Conservation (phyloP, 1,284 basidiomycete species). For the Pseudozyma pruni region DNA sequence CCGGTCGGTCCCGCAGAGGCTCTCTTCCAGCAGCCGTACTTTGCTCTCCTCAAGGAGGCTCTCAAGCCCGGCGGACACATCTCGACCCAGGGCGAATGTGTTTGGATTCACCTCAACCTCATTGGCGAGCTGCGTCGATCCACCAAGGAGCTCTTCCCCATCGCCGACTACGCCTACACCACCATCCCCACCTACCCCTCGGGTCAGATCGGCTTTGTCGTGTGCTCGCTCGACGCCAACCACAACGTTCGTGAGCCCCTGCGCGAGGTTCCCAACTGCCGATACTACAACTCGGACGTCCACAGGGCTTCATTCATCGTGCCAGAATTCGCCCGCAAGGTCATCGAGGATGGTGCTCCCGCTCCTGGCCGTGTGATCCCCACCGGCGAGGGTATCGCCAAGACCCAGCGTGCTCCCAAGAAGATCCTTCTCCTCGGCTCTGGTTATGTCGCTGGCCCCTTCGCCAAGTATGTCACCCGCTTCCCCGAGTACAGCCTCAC, state of each 20-base stretch:
- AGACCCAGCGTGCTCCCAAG: conserved; percentile 69
- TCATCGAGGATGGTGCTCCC: conserved; percentile 66
- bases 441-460: conserved; percentile 92
- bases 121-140: conserved; percentile 82
- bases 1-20: conserved; percentile 94
- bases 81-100: conserved; percentile 93
- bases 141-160: conserved; percentile 82
- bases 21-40: conserved; percentile 97
- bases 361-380: conserved; percentile 63
- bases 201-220: conserved; percentile 94
- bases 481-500: conserved; percentile 85
- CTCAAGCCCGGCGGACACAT: conserved; percentile 91
- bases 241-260: conserved; percentile 69
- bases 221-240: conserved; percentile 79
- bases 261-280: conserved; percentile 73
- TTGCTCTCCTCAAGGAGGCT: conserved; percentile 89
- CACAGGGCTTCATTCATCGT: conserved; percentile 88
- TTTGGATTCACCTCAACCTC: conserved; percentile 92
- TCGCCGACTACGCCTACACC: conserved; percentile 91
- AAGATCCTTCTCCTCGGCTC: conserved; percentile 92
- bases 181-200: conserved; percentile 98
- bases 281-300: conserved; percentile 87
- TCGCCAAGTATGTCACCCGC: conserved; percentile 90
- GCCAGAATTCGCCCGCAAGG: conserved; percentile 84
- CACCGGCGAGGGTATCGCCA: conserved; percentile 71